Conservation (phyloP, 1,284 basidiomycete genomes). For the Entoloma clypeatum region DNA sequence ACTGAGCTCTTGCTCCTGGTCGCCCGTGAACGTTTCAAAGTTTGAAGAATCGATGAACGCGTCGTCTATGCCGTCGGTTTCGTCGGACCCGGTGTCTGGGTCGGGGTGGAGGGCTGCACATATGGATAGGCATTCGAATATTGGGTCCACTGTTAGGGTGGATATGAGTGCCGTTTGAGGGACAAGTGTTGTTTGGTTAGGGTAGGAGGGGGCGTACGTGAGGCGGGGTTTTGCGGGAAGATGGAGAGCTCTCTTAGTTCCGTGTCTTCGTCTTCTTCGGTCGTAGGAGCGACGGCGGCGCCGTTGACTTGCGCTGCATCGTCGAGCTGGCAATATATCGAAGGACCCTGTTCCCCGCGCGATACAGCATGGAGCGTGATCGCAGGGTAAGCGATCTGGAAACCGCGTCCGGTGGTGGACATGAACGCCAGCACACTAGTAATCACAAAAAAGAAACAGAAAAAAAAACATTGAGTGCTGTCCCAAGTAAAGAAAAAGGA, state of each 20-base stretch:
- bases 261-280: constrained; percentile 44
- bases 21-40: constrained; percentile 61
- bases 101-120: constrained; percentile 93
- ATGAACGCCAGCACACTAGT: constrained; percentile 75
- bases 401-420: constrained; percentile 62
- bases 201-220: constrained; percentile 47
- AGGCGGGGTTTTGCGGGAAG: constrained; percentile 51
- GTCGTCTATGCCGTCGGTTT: constrained; percentile 55
- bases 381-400: constrained; percentile 78
- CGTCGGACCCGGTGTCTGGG: constrained; percentile 54
- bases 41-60: constrained; percentile 53
- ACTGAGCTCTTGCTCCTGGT: constrained; percentile 65
- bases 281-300: constrained; percentile 29
- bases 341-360: constrained; percentile 58
- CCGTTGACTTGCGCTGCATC: constrained; percentile 40
- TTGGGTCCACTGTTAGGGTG: constrained; percentile 80
- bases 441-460: constrained; percentile 13
- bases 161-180: no score
- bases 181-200: no score
- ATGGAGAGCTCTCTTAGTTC: constrained; percentile 78
- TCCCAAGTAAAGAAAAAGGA: constrained; percentile 29
- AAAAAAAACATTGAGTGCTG: constrained; percentile 20
- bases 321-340: constrained; percentile 88
- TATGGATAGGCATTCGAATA: constrained; percentile 84
- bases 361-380: constrained; percentile 90